Base-by-base conservation (phyloP, 2,329 filamentous ascomycete genomes). In the Rhinocladiella similis region DNA sequence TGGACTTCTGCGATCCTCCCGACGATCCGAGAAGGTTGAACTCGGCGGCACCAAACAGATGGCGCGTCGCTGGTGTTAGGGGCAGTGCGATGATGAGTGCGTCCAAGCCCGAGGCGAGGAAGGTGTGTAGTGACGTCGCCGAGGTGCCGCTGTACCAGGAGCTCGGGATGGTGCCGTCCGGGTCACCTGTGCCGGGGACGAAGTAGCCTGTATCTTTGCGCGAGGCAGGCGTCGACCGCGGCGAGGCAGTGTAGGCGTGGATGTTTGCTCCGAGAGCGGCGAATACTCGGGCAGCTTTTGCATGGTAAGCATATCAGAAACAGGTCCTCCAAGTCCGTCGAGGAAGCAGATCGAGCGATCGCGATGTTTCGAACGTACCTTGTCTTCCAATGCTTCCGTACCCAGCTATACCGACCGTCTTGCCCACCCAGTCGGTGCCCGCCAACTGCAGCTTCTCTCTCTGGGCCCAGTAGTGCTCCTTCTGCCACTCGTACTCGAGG, bases 191-290 rank as follows among this genome's bases (percentile, higher is more conserved):
- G 0, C 85, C 84, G 0, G 85, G 83, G 0, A 90, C 83, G 33
- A 86, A 82, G 72, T 87, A 93, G 5, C 84, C 82, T 13, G 73
- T 68, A 70, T 93, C 88, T 25, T 72, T 75, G 43, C 81, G 81
- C 1, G 84, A 87, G 53, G 85, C 85, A 0, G 84, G 80, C 0
- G 88, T 90, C 7, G 76, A 69, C n/a, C 87, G 85, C 1, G 87
- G 82, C 22, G 83, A 83, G 0, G 88, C 84, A 0, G 89, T 93
- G 74, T 88, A 91, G 1, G 89, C 89, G 67, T 91, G 78, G 0
- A 93, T 82, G 25, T 84, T 78, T 80, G 90, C 86, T 16, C 89
- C 89, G 65, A 90, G 71, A 1, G 86, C 85, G 13, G 77, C 77
- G 10, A 82, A 82, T 2, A 90, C 78, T 22, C 77, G 76, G 33